Conservation (phyloP, 2,329 filamentous ascomycete genomes). For the Tolypocladium endophyticum region DNA sequence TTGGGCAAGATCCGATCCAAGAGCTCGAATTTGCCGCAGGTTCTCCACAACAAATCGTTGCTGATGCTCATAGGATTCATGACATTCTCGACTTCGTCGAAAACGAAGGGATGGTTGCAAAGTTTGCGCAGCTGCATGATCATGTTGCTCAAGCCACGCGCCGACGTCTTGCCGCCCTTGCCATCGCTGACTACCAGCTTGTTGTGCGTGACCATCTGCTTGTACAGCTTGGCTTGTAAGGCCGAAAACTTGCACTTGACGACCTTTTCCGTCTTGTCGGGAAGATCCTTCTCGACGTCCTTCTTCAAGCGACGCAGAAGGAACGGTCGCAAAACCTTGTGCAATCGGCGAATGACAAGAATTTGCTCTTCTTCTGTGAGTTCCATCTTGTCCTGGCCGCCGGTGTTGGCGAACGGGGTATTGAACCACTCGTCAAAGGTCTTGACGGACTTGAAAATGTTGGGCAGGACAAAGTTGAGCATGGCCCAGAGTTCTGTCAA, state of each 20-base stretch:
- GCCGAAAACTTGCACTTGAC: conserved; percentile 99
- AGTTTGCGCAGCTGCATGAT: conserved; percentile 98
- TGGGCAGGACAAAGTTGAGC: conserved; percentile 95
- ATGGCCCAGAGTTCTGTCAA: conserved; percentile 92
- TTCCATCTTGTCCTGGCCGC: conserved; percentile 97
- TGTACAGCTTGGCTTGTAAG: conserved; percentile 86
- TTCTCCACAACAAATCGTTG: conserved; percentile 92
- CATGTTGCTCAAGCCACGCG: conserved; percentile 97
- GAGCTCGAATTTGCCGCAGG: conserved; percentile 93
- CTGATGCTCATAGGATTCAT: conserved; percentile 86
- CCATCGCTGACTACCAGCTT: conserved; percentile 89
- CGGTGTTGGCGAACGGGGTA: conserved; percentile 96
- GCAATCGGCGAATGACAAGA: conserved; percentile 92
- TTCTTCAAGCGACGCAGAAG: conserved; percentile 96
- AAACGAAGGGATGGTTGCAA: conserved; percentile 98
- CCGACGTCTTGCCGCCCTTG: conserved; percentile 87
- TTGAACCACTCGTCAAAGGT: conserved; percentile 99
- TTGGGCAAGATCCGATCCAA: conserved; percentile 88
- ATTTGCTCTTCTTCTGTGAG: conserved; percentile 99
- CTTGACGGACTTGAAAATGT: conserved; percentile 98
- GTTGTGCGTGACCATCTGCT: conserved; percentile 94
- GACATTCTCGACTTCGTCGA: conserved; percentile 94
- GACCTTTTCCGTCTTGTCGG: conserved; percentile 97
- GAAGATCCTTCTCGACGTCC: conserved; percentile 97
- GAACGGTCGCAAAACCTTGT: conserved; percentile 97